phyloP scores from a whole-genome alignment of 192 early-diverging fungal species.

The Blastocladiella britannica region DNA sequence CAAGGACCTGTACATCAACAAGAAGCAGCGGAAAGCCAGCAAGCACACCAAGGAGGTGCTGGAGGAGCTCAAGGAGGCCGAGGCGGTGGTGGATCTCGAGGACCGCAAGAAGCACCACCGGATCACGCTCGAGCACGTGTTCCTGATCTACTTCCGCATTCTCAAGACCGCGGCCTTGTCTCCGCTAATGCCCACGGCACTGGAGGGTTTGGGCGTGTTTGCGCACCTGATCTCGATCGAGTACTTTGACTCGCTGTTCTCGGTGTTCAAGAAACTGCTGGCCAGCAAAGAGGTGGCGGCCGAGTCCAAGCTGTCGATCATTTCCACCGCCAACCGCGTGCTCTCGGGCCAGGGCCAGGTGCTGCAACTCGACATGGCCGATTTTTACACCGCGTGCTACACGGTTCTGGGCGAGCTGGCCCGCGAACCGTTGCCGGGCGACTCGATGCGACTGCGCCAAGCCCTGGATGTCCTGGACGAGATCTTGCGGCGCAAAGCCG shows the following conservation, averaged over 20 bases:
- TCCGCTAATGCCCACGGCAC: conserved; percentile 43
- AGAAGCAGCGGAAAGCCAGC: conserved; percentile 49
- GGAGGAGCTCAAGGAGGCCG: conserved; percentile 70
- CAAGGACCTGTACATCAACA: conserved; percentile 4
- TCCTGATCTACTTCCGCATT: conserved; percentile 85
- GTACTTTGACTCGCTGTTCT: conserved; percentile 76
- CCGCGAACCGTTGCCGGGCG: no score
- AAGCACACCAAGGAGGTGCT: conserved; percentile 51
- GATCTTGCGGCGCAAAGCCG: neutral
- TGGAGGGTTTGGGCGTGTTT: conserved; percentile 58
- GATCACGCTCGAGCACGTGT: conserved; percentile 84
- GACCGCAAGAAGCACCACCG: conserved; percentile 67
- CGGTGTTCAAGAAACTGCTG: conserved; percentile 64
- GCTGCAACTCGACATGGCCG: conserved; percentile 75
- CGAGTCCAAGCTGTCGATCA: conserved; percentile 50
- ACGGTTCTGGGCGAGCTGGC: conserved; percentile 47
- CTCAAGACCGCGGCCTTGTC: conserved; percentile 64
- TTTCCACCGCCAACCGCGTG: conserved; percentile 61
- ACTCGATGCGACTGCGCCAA: no score
- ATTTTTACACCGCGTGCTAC: conserved; percentile 77
- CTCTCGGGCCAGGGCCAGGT: conserved; percentile 80
- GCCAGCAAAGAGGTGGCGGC: conserved; percentile 29
- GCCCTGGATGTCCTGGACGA: neutral
- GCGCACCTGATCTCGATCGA: conserved; percentile 93
- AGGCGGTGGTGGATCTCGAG: conserved; percentile 64